A percentile compares a stretch with the other conserved stretches of the same genome.
Conservation (phyloP, 192 early-diverging fungal species). For the Jimgerdemannia lactiflua region DNA sequence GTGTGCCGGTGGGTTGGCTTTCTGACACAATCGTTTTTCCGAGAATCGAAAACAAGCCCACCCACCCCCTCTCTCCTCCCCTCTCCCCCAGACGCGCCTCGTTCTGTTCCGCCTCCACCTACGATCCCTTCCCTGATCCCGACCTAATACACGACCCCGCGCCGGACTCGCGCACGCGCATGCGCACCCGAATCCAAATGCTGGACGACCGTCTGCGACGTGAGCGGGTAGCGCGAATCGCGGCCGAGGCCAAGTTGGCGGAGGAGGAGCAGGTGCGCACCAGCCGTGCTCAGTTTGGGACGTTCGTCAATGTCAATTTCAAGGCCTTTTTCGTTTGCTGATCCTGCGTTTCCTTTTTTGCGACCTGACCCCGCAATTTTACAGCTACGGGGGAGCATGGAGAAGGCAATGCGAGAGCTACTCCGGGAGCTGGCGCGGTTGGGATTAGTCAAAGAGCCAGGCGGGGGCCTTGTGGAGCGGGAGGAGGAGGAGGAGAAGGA, state of each 20-base stretch:
- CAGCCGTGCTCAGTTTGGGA: neutral
- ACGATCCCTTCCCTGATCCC: neutral
- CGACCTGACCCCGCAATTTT: neutral
- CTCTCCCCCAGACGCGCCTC: neutral
- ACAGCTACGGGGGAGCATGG: neutral
- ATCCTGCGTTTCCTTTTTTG: neutral
- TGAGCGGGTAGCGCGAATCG: neutral
- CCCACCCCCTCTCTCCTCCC: neutral
- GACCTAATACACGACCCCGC: neutral
- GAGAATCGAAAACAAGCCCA: neutral
- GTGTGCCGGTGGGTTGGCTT: too few species aligned
- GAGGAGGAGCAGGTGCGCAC: neutral
- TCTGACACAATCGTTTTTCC: neutral
- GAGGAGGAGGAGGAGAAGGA: too few species aligned
- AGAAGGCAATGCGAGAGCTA: neutral
- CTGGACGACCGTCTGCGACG: neutral
- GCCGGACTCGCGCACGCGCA: neutral
- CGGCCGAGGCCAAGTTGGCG: neutral
- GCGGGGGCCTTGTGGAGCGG: neutral
- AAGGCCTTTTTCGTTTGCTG: neutral
- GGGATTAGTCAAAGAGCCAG: neutral
- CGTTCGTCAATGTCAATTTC: neutral
- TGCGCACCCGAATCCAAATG: neutral
- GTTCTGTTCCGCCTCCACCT: neutral
- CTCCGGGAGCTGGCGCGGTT: neutral